Evolutionary conservation across 495 filamentous ascomycete species (phyloP), one percentile per base, ranked within the genome.

Genomic region (Hypoxylon intermedium): DNA sequence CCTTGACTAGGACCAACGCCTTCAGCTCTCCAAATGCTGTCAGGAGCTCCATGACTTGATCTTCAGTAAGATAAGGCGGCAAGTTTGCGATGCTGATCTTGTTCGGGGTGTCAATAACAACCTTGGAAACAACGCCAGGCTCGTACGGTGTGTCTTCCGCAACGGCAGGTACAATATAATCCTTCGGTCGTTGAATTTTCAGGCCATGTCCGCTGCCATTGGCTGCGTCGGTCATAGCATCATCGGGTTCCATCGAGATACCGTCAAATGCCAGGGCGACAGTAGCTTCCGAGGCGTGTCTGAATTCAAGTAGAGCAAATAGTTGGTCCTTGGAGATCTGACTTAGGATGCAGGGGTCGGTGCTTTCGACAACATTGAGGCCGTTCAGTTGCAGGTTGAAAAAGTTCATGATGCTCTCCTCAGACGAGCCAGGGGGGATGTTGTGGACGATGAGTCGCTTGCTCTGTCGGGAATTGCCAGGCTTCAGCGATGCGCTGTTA

Each of bases 311-410:
- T 41, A 98, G 83, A 7, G 93, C 93, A 74, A 92, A 96, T 5
- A 80, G 74, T 31, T 80, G 77, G 68, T 95, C 90, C 41, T 85
- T 82, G n/a, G 91, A 86, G 34, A 97, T 76, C 62, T 95, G 89
- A 16, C 89, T 88, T 5, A 89, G 88, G 41, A 94, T 84, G 72
- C 95, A 97, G 12, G 94, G 92, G 63, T 99, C 93, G 21, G 85
- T 80, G 50, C 83, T 87, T 59, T 89, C 84, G 54, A 93, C 83
- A 40, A 98, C 90, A 69, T 98, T 99, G 43, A 97, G 81, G 30
- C 92, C 91, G 60, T 97, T 97, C 20, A 99, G 82, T 68, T 97
- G 92, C 12, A 95, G 82, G 70, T 99, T 99, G 83, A 99, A 96
- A 79, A 97, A 99, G 44, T 86, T 81, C 58, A 87, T 74, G 23